phyloP scores from a whole-genome alignment of 495 filamentous ascomycete genomes.

The Evansstolkia leycettana region DNA sequence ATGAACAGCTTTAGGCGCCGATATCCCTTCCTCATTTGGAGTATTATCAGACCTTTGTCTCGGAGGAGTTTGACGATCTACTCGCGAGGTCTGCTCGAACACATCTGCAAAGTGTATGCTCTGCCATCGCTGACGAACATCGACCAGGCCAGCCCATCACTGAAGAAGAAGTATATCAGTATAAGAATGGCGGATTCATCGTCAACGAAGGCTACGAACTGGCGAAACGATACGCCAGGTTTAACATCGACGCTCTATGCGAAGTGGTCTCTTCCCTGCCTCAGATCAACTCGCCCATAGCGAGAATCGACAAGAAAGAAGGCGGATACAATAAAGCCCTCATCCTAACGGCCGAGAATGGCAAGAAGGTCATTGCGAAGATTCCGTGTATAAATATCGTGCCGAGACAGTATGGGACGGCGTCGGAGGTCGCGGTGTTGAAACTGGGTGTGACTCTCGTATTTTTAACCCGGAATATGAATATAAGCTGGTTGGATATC shows the following conservation, averaged over 20 bases:
- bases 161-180: background rate
- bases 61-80: no score
- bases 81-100: no score
- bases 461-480: no score
- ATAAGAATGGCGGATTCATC: slow-evolving; percentile 2
- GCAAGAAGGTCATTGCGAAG: slow-evolving; percentile 15
- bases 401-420: slow-evolving; percentile 14
- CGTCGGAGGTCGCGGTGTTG: slow-evolving; percentile 18
- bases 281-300: background rate
- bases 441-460: slow-evolving; percentile 9
- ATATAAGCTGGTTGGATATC: no score
- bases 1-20: no score
- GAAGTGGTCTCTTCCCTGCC: background rate
- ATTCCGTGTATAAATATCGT: slow-evolving; percentile 13
- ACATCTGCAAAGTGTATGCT: no score
- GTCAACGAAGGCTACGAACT: slow-evolving; percentile 4
- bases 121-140: background rate
- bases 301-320: slow-evolving; percentile 3
- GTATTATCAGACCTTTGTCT: no score
- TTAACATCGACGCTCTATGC: slow-evolving; percentile 3
- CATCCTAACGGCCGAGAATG: slow-evolving; percentile 7
- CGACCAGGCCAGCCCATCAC: background rate
- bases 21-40: no score
- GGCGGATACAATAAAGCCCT: slow-evolving; percentile 5
- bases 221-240: slow-evolving; percentile 2